Conservation (phyloP, 2,329 filamentous ascomycete species). For the Apiospora marii region DNA sequence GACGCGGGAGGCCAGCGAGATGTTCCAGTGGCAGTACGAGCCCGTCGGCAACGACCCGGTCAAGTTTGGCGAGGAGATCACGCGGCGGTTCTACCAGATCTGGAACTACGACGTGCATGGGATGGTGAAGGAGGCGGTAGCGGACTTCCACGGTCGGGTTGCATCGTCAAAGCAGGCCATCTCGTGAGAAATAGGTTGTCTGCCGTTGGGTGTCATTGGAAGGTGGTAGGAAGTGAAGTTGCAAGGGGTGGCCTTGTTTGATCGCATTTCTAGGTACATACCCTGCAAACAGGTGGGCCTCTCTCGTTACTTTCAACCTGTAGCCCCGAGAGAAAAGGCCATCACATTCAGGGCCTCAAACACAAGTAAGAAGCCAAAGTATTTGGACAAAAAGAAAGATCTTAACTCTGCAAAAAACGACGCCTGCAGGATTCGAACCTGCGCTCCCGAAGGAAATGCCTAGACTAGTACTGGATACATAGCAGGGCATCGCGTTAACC, state of each 20-base stretch:
- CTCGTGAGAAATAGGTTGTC: too few relatives aligned
- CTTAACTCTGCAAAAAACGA: background rate
- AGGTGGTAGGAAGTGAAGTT: background rate
- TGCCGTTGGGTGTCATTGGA: background rate
- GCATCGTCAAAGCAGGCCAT: background rate
- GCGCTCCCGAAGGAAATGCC: conserved; percentile 24
- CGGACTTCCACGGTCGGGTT: conserved; percentile 10
- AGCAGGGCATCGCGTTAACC: conserved; percentile 25
- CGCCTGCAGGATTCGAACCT: conserved; percentile 25
- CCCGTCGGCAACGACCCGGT: conserved; percentile 33
- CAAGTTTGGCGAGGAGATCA: conserved; percentile 35
- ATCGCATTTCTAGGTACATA: background rate
- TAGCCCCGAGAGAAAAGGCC: background rate
- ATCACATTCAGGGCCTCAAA: background rate
- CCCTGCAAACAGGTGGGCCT: background rate
- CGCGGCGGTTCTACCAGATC: conserved; percentile 37
- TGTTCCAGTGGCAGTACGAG: conserved; percentile 41
- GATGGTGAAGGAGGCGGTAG: conserved; percentile 35
- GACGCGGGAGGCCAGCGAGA: conserved; percentile 39
- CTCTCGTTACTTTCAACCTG: background rate
- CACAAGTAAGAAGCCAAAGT: background rate
- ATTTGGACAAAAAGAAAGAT: background rate
- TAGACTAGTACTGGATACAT: background rate
- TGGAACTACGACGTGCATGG: conserved; percentile 41
- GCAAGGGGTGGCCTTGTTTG: background rate